Percentiles rank a stretch among this genome's conserved stretches.
phyloP scores from a whole-genome alignment of 2,329 filamentous ascomycete genomes.

The Penicillium sp. region DNA sequence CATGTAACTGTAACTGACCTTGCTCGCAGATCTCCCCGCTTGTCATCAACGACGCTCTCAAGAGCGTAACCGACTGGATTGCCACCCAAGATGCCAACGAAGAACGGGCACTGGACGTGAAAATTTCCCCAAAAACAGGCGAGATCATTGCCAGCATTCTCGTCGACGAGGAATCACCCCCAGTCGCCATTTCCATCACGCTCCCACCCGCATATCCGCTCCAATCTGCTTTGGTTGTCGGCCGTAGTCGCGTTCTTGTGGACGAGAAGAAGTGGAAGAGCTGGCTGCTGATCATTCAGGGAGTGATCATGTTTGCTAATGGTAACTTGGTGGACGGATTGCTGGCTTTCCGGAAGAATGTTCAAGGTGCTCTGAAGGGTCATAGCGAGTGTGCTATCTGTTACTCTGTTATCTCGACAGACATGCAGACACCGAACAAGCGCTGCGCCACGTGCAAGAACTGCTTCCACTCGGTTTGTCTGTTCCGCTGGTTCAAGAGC shows the following conservation, averaged over 20 bases:
- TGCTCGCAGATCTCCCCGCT: slow-evolving; percentile 40
- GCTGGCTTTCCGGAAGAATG: slow-evolving; percentile 78
- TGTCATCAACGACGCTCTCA: slow-evolving; percentile 40
- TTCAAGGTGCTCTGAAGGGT: slow-evolving; percentile 82
- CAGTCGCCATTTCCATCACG: slow-evolving; percentile 75
- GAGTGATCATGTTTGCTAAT: slow-evolving; percentile 89
- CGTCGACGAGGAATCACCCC: slow-evolving; percentile 80
- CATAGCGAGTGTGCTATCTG: slow-evolving; percentile 96
- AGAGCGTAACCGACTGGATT: slow-evolving; percentile 42
- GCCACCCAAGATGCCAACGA: slow-evolving; percentile 48
- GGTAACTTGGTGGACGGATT: slow-evolving; percentile 85
- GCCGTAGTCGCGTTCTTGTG: slow-evolving; percentile 78
- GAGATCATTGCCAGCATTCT: slow-evolving; percentile 83
- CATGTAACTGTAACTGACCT: slow-evolving; percentile 9
- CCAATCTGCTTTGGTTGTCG: slow-evolving; percentile 68
- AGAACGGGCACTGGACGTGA: slow-evolving; percentile 58
- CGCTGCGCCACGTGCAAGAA: slow-evolving; percentile 89
- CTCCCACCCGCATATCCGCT: slow-evolving; percentile 81
- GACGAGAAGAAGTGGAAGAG: slow-evolving; percentile 88
- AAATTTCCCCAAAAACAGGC: slow-evolving; percentile 64
- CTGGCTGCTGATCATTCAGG: slow-evolving; percentile 84
- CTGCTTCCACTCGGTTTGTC: slow-evolving; percentile 79
- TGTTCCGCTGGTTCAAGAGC: slow-evolving; percentile 96
- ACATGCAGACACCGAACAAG: slow-evolving; percentile 89
- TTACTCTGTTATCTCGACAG: slow-evolving; percentile 86